Percentiles rank a stretch among this genome's conserved stretches.
phyloP scores from a whole-genome alignment of 73 alveolate species.

The Paramecium primaurelia region DNA sequence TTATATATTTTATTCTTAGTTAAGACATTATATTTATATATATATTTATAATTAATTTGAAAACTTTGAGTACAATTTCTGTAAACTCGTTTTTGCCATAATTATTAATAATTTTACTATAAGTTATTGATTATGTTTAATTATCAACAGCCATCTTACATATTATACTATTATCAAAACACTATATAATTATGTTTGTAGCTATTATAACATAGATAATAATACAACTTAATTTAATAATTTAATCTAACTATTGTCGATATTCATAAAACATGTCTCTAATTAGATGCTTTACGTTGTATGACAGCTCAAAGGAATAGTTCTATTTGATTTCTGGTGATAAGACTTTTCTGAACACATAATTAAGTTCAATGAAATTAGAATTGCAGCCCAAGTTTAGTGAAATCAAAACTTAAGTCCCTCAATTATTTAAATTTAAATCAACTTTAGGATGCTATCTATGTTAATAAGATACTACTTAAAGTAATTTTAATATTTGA shows the following conservation, averaged over 20 bases:
- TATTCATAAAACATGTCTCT: not conserved
- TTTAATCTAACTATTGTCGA: not conserved
- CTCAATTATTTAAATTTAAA: not conserved
- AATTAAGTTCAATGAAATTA: not conserved
- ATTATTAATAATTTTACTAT: not conserved
- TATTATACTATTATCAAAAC: too few relatives aligned
- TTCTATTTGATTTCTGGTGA: not conserved
- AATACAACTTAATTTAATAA: not conserved
- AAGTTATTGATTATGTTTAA: too few relatives aligned
- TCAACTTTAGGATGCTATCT: not conserved
- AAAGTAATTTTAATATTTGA: not conserved
- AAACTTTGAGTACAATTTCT: too few relatives aligned
- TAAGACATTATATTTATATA: too few relatives aligned
- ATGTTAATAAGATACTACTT: not conserved
- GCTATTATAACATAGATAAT: not conserved
- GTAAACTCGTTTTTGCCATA: not conserved
- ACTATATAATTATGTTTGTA: not conserved
- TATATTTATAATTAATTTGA: too few relatives aligned
- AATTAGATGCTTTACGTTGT: not conserved
- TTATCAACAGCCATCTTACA: not conserved
- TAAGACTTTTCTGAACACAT: not conserved
- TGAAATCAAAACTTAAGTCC: not conserved
- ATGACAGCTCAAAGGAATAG: not conserved
- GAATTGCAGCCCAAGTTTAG: not conserved
- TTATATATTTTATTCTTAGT: not conserved